Percentiles rank a stretch among this genome's conserved stretches.
Conservation (phyloP, 768 basidiomycete genomes). For the Macrolepiota dolichaula region DNA sequence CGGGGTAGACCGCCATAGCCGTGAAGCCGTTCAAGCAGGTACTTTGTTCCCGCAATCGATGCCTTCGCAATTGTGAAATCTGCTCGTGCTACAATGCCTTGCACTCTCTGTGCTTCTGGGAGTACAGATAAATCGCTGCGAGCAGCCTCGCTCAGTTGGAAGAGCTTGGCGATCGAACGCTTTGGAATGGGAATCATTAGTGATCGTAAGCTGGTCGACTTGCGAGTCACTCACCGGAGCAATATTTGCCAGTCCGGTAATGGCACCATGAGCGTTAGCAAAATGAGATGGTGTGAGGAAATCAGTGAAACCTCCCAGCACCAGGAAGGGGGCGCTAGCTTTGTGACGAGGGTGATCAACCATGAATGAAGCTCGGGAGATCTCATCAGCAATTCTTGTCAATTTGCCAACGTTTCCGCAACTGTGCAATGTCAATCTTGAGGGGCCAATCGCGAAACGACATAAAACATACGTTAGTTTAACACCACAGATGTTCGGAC, state of each 20-base stretch:
- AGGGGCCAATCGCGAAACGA: slow-evolving; percentile 1
- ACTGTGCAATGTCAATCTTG: slow-evolving; percentile 30
- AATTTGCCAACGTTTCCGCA: slow-evolving; percentile 93
- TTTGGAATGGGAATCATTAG: slow-evolving; percentile 21
- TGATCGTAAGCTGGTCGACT: background rate
- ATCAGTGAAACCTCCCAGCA: slow-evolving; percentile 84
- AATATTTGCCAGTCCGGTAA: slow-evolving; percentile 85
- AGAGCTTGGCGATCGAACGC: slow-evolving; percentile 58
- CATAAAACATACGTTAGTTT: slow-evolving; percentile 74
- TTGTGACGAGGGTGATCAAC: slow-evolving; percentile 66
- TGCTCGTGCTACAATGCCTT: slow-evolving; percentile 76
- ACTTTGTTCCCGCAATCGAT: slow-evolving; percentile 84
- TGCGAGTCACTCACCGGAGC: slow-evolving; percentile 54
- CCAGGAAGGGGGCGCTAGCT: slow-evolving; percentile 67
- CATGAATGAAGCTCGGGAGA: slow-evolving; percentile 55
- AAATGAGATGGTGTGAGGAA: slow-evolving; percentile 73
- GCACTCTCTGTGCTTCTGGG: slow-evolving; percentile 67
- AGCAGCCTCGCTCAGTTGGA: slow-evolving; percentile 57
- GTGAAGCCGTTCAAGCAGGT: slow-evolving; percentile 63
- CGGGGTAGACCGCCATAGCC: slow-evolving; percentile 84
- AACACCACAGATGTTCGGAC: slow-evolving; percentile 78
- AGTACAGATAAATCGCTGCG: slow-evolving; percentile 54
- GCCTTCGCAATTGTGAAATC: slow-evolving; percentile 78
- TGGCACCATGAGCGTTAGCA: slow-evolving; percentile 81
- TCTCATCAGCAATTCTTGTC: slow-evolving; percentile 72